Evolutionary conservation across 1,284 basidiomycete genomes (phyloP).

Genomic region (Ganoderma meredithae): DNA sequence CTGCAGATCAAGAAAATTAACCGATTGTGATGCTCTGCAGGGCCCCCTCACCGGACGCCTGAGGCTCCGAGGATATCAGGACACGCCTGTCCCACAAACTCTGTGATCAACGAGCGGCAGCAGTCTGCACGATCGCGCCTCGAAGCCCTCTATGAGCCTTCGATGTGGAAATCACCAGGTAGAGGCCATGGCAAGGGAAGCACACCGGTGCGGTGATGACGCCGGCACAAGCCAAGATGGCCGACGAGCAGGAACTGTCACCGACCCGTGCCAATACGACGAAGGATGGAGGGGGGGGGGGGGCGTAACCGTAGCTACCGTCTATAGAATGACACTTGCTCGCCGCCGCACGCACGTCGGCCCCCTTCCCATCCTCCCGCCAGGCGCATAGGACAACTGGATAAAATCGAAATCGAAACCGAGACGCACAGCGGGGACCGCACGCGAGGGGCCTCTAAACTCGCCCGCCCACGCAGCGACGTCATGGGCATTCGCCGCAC

Average conservation of each 20-base stretch:
- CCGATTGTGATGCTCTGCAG: constrained; percentile 1
- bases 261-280: not conserved
- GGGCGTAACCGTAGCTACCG: not conserved
- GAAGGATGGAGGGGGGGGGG: no score
- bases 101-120: not conserved
- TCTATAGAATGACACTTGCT: not conserved
- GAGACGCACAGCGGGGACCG: not conserved
- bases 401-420: not conserved
- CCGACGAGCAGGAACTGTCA: not conserved
- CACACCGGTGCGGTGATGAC: not conserved
- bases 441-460: not conserved
- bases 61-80: not conserved
- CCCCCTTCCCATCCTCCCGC: not conserved
- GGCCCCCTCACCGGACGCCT: not conserved
- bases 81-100: not conserved
- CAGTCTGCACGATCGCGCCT: not conserved
- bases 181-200: not conserved
- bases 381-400: not conserved
- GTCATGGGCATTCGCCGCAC: constrained; percentile 2
- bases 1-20: not conserved
- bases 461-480: not conserved
- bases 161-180: not conserved
- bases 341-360: not conserved
- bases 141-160: not conserved
- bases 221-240: not conserved